Percentiles rank a stretch among this genome's conserved stretches.
Evolutionary conservation across 2,329 filamentous ascomycete genomes (phyloP).

Genomic region (Venturia pyrina): DNA sequence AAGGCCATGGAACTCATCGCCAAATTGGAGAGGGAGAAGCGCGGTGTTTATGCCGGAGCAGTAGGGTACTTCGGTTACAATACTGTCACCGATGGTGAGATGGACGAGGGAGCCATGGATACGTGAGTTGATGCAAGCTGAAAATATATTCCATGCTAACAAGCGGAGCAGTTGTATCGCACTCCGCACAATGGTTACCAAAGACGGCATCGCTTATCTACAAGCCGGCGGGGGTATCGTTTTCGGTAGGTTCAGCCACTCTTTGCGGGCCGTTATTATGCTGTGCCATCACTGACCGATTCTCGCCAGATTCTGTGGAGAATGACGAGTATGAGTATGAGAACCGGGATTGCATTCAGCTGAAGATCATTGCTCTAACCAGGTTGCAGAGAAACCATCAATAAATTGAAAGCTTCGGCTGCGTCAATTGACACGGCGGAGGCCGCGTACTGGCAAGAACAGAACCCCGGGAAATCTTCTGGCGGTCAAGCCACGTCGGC

Average conservation of each 20-base stretch:
- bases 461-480: conserved; percentile 15
- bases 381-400: conserved; percentile 72
- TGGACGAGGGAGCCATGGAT: conserved; percentile 80
- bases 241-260: conserved; percentile 69
- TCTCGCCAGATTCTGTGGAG: conserved; percentile 2
- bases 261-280: conserved; percentile 28
- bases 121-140: conserved; percentile 34
- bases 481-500: background rate
- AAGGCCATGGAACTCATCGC: conserved; percentile 95
- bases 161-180: conserved; percentile 49
- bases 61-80: conserved; percentile 95
- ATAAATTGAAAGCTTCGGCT: conserved; percentile 76
- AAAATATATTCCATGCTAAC: background rate
- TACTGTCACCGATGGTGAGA: conserved; percentile 52
- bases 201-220: conserved; percentile 83
- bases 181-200: conserved; percentile 86
- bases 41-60: conserved; percentile 89
- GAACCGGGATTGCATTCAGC: too few relatives aligned
- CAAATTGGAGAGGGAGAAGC: conserved; percentile 86
- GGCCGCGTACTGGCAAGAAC: conserved; percentile 48
- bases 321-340: conserved; percentile 10
- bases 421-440: conserved; percentile 80
- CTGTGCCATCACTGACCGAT: background rate
- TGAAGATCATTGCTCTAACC: background rate
- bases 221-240: conserved; percentile 86